phyloP scores from a whole-genome alignment of 1,284 basidiomycete species.

The Ceratobasidium papillatum region DNA sequence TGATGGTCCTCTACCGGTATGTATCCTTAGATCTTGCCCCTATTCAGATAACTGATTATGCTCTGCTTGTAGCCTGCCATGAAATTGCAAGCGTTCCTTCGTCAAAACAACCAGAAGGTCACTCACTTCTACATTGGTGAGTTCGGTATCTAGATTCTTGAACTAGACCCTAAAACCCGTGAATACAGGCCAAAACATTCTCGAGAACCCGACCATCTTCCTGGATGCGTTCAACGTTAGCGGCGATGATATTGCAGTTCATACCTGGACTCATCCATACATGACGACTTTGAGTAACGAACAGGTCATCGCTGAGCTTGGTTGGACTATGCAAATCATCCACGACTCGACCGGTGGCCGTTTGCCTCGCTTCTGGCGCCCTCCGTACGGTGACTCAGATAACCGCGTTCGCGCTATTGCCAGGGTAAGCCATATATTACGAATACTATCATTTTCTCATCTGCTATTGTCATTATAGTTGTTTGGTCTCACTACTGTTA shows the following conservation, averaged over 20 bases:
- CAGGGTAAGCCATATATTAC: constrained; percentile 1
- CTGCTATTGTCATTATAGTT: constrained; percentile 16
- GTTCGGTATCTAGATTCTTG: constrained; percentile 39
- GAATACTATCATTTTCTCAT: too few relatives aligned
- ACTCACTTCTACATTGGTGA: constrained; percentile 46
- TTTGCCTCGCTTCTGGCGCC: constrained; percentile 45
- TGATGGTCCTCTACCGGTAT: constrained; percentile 75
- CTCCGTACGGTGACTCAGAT: constrained; percentile 49
- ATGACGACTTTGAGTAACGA: constrained; percentile 53
- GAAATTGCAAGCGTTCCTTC: constrained; percentile 49
- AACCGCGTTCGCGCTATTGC: constrained; percentile 49
- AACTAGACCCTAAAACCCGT: neutral
- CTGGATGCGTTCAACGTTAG: constrained; percentile 59
- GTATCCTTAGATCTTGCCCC: constrained; percentile 45
- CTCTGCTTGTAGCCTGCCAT: constrained; percentile 13
- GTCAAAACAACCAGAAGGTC: constrained; percentile 49
- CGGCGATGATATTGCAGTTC: constrained; percentile 70
- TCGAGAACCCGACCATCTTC: constrained; percentile 65
- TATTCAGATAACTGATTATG: constrained; percentile 23
- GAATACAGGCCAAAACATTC: constrained; percentile 59
- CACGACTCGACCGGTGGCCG: constrained; percentile 51
- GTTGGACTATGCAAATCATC: constrained; percentile 57
- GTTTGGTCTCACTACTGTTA: constrained; percentile 48
- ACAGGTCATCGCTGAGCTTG: constrained; percentile 54
- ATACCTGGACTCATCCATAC: constrained; percentile 49